phyloP scores from a whole-genome alignment of 208 protist species.

The Blastocrithidia nonstop region DNA sequence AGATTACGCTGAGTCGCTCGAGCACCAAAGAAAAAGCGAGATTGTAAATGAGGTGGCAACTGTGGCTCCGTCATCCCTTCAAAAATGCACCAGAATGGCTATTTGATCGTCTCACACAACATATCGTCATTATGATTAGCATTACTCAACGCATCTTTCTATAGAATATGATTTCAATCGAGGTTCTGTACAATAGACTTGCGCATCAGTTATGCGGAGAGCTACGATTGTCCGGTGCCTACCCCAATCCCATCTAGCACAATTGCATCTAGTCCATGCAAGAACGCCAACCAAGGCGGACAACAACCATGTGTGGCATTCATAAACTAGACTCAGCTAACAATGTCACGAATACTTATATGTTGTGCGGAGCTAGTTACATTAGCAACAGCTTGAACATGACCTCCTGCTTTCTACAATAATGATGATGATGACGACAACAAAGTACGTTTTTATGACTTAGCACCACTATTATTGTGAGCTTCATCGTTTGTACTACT shows the following conservation, averaged over 20 bases:
- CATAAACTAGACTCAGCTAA: constrained; percentile 94
- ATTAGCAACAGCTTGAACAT: constrained; percentile 14
- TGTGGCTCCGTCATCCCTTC: constrained; percentile 56
- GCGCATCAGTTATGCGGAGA: constrained; percentile 8
- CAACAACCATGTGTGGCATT: constrained; percentile 59
- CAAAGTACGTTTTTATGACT: too few species aligned
- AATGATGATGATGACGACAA: too few species aligned
- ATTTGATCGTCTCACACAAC: constrained; percentile 9
- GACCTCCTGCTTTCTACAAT: too few species aligned
- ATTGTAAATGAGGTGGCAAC: constrained; percentile 45
- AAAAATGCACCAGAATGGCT: constrained; percentile 61
- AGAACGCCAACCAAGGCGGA: constrained; percentile 59
- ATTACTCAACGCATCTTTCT: too few species aligned
- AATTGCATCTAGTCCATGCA: constrained; percentile 93
- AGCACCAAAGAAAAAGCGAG: constrained; percentile 87
- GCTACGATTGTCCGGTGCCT: constrained; percentile 57
- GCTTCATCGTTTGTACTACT: too few species aligned
- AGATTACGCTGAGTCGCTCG: constrained; percentile 95
- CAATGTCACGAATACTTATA: constrained; percentile 91
- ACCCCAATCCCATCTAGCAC: constrained; percentile 93
- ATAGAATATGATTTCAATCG: too few species aligned
- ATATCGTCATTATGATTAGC: too few species aligned
- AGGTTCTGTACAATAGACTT: constrained; percentile 4
- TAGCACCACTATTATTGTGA: too few species aligned
- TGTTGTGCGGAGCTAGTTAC: constrained; percentile 34